Evolutionary conservation across 2,329 filamentous ascomycete species (phyloP), one percentile per base, ranked within the genome.

Genomic region (Microsporum audouinii): DNA sequence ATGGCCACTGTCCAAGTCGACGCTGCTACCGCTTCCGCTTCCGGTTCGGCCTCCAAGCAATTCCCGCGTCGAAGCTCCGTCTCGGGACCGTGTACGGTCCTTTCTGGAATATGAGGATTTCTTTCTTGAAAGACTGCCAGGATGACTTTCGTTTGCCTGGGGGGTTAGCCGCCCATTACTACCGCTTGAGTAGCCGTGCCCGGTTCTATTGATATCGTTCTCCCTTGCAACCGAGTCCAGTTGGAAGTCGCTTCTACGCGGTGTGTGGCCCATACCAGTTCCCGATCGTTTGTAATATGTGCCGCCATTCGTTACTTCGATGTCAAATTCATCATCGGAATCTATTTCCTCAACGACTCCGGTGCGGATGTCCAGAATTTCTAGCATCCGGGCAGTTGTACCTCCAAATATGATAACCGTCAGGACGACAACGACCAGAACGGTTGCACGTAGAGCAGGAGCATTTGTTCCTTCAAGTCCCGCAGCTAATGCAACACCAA

Each of bases 391-490:
- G 10, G 92, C 91, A 0, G 94, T 99, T 5, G 94, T 99, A 59
- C 94, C 94, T 60, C 94, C 94, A 69, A 99, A 99, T 64, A 99
- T 97, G 75, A 99, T 99, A 68, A 99, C 94, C 0, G 94, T 97
- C 63, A 99, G 79, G 68, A 99, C 92, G 3, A 99, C 94, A 0
- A 97, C 94, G 7, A 99, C 91, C 8, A 99, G 79, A n/a, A 99
- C 92, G 0, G 94, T 99, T 5, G 94, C 94, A 67, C 91, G 88
- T 39, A 99, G 80, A 0, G 90, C 89, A 62, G 86, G 87, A 0
- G 85, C 86, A 70, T 95, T 94, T 59, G 86, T 84, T 53, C 91
- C 94, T 0, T 84, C 86, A 55, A 99, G 81, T 31, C 95, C 88
- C 27, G 92, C 92, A 36, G 94, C 94, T 55, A 99, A 80, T 1